phyloP scores from a whole-genome alignment of 169 alveolate genomes.

The Eimeria zaria region DNA sequence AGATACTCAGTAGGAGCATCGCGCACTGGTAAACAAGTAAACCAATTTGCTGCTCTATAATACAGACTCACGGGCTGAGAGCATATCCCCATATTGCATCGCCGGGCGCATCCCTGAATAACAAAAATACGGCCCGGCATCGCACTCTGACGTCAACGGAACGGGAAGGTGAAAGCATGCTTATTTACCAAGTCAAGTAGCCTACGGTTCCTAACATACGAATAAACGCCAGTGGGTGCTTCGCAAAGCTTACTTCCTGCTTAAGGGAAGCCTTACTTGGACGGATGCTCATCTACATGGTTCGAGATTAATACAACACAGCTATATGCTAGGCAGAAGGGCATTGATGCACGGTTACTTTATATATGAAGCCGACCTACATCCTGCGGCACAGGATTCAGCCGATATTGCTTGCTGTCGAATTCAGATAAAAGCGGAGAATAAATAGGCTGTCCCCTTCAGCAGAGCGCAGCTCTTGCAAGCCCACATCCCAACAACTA shows the following conservation, averaged over 20 bases:
- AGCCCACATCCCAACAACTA: not conserved
- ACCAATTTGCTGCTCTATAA: not conserved
- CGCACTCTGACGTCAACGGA: not conserved
- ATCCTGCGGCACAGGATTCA: not conserved
- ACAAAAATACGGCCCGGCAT: not conserved
- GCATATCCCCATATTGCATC: not conserved
- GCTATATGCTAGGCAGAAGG: not conserved
- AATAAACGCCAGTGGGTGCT: not conserved
- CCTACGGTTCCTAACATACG: not conserved
- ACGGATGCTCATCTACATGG: not conserved
- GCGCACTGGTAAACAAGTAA: not conserved
- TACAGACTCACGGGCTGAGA: conserved; percentile 2
- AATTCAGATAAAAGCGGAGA: not conserved
- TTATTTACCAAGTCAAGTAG: not conserved
- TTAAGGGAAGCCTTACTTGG: not conserved
- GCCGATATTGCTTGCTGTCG: not conserved
- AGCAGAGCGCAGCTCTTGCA: not conserved
- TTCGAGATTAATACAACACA: not conserved
- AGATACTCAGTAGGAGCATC: not conserved
- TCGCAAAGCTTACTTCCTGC: not conserved
- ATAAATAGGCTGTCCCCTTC: not conserved
- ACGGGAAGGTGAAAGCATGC: not conserved
- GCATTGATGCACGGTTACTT: not conserved
- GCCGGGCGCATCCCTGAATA: not conserved
- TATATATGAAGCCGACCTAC: not conserved